Conservation (phyloP, 495 filamentous ascomycete genomes). For the Penicillium riverlandense region DNA sequence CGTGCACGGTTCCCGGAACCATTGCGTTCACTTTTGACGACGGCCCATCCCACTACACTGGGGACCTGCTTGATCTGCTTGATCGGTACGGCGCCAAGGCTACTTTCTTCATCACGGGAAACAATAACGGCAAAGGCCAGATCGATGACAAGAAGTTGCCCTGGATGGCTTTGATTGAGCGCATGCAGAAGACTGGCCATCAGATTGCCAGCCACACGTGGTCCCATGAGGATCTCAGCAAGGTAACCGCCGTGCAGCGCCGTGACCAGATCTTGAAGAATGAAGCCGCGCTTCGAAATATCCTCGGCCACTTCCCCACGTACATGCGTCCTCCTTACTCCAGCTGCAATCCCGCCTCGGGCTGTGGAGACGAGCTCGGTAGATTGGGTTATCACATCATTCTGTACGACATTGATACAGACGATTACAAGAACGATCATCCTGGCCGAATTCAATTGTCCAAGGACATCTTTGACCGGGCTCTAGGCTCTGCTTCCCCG, state of each 20-base stretch:
- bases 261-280: conserved; percentile 67
- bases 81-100: conserved; percentile 59
- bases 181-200: conserved; percentile 65
- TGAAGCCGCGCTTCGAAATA: conserved; percentile 71
- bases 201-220: conserved; percentile 82
- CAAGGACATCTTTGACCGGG: conserved; percentile 63
- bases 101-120: conserved; percentile 75
- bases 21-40: conserved; percentile 77
- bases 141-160: conserved; percentile 54
- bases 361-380: conserved; percentile 54
- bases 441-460: conserved; percentile 56
- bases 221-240: conserved; percentile 69
- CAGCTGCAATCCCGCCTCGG: conserved; percentile 50
- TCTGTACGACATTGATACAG: conserved; percentile 74
- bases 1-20: conserved; percentile 54
- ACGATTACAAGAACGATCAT: conserved; percentile 62
- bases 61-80: conserved; percentile 61
- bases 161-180: conserved; percentile 56
- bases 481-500: conserved; percentile 29
- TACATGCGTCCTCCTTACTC: conserved; percentile 85
- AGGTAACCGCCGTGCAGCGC: conserved; percentile 47
- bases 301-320: conserved; percentile 73
- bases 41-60: conserved; percentile 64
- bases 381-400: conserved; percentile 67
- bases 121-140: conserved; percentile 63